Base-by-base conservation (phyloP, 2,329 filamentous ascomycete species). In the Trichophyton benhamiae region DNA sequence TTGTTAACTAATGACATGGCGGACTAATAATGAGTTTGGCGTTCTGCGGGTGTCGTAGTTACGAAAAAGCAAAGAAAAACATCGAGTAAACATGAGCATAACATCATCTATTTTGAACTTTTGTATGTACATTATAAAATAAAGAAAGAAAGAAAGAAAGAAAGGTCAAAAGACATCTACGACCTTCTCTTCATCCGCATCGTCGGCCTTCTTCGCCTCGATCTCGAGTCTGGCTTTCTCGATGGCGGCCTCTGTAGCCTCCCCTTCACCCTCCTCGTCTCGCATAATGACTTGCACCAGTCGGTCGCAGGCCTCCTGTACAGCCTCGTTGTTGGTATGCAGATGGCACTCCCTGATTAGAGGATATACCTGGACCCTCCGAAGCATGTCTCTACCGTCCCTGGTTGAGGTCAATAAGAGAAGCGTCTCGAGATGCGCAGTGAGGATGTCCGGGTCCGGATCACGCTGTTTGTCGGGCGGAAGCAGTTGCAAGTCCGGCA, bases 381-480 rank as follows among this genome's bases (percentile, higher is more conserved):
- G 82, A 80, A 97, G 78, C 60, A 82, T 76, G 5, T 95, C 87
- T 63, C 92, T 82, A 1, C 87, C 89, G 67, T 86, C 79, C 5
- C 83, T 80, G 6, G 89, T 92, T 4, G 88, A 91, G 0, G 89
- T 91, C 62, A 99, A 75, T 17, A 99, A 76, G 61, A 91, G 81
- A 60, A 99, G 73, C 0, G 91, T 96, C 76, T 99, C 94, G 20
- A 99, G 75, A 72, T 97, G 91, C 2, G 89, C 94, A 70, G 87
- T 83, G 60, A 96, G 80, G 65, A 96, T 94, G 55, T 83, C 82
- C 15, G 76, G 73, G 68, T 96, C 89, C 2, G 80, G 74, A 65
- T 99, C 94, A 46, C 92, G 83, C 74, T 87, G 79, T 79, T 99
- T 97, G 70, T 96, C 91, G 0, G 91, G 88, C 0, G 91, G 87